A percentile compares a stretch with the other conserved stretches of the same genome.
These are phyloP conservation scores for Globisporangium heterothallicum DNA, from an alignment of 352 stramenopile species.

Conservation along the genomic window DNA sequence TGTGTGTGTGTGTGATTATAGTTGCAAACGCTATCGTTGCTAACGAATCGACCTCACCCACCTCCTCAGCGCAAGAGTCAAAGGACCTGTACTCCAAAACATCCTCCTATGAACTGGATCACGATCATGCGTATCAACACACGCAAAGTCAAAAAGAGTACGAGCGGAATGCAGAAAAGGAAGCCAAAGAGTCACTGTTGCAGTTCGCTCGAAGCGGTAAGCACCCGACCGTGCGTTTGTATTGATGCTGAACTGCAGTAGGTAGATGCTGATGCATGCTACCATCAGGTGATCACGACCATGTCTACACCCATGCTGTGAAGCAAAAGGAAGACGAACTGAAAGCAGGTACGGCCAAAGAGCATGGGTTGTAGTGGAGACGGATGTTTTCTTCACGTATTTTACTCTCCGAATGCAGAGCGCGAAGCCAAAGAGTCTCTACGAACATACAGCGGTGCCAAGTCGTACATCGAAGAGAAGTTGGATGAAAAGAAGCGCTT, in stretches of 20 bases:
- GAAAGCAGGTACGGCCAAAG: conserved; percentile 8
- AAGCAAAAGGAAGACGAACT: conserved; percentile 15
- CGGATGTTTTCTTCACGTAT: too few relatives aligned
- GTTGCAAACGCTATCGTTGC: too few relatives aligned
- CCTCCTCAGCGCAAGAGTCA: conserved; percentile 18
- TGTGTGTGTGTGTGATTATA: neutral
- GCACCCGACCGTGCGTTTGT: neutral
- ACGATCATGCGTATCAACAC: conserved; percentile 49
- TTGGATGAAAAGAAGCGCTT: conserved; percentile 52
- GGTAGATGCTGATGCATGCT: neutral
- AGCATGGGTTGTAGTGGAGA: neutral
- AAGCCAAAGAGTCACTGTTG: conserved; percentile 24
- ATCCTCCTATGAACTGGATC: conserved; percentile 30
- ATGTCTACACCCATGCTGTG: conserved; percentile 13
- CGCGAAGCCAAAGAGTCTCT: conserved; percentile 33
- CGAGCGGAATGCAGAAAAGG: conserved; percentile 16
- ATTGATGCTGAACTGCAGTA: neutral
- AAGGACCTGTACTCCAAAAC: conserved; percentile 34
- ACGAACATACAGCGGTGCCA: conserved; percentile 32
- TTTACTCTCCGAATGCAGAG: conserved; percentile 16
- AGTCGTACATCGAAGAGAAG: conserved; percentile 57
- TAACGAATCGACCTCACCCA: neutral
- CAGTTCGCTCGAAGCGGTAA: conserved; percentile 16
- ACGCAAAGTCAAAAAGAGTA: conserved; percentile 41
- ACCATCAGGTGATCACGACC: conserved; percentile 12